Evolutionary conservation across 352 stramenopile genomes (phyloP).

Genomic region (Stramenopiles sp.): DNA sequence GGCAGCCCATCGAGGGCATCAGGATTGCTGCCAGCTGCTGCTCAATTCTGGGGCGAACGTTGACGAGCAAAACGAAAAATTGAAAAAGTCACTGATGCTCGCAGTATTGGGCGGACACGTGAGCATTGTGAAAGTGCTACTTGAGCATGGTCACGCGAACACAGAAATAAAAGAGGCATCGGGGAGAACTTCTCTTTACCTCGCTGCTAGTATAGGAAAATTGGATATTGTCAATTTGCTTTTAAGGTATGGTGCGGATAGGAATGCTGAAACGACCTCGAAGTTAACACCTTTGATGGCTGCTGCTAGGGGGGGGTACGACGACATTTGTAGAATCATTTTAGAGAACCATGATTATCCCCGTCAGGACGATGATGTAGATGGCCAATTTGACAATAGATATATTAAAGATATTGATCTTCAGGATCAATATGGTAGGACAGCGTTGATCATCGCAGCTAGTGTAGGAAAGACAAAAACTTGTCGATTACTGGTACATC

Average conservation of each 20-base stretch:
- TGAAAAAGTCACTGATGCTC: background rate
- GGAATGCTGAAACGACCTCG: background rate
- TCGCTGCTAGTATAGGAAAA: background rate
- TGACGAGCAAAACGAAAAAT: slow-evolving; percentile 6
- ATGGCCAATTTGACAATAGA: background rate
- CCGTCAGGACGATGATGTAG: background rate
- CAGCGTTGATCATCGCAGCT: background rate
- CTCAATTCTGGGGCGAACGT: background rate
- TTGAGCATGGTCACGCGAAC: background rate
- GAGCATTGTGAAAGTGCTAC: background rate
- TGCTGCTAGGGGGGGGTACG: background rate
- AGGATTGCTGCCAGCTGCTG: background rate
- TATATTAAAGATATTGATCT: slow-evolving; percentile 1
- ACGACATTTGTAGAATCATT: background rate
- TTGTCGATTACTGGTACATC: background rate
- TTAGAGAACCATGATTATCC: background rate
- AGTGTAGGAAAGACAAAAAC: background rate
- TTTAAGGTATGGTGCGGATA: background rate
- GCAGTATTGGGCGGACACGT: background rate
- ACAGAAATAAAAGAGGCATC: background rate
- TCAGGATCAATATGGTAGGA: slow-evolving; percentile 8
- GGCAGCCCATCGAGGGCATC: background rate
- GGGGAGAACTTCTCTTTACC: slow-evolving; percentile 2
- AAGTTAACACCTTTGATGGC: slow-evolving; percentile 4
- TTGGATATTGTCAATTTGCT: background rate